Evolutionary conservation across 2,329 filamentous ascomycete species (phyloP).

Genomic region (Macrophomina pseudophaseolina): DNA sequence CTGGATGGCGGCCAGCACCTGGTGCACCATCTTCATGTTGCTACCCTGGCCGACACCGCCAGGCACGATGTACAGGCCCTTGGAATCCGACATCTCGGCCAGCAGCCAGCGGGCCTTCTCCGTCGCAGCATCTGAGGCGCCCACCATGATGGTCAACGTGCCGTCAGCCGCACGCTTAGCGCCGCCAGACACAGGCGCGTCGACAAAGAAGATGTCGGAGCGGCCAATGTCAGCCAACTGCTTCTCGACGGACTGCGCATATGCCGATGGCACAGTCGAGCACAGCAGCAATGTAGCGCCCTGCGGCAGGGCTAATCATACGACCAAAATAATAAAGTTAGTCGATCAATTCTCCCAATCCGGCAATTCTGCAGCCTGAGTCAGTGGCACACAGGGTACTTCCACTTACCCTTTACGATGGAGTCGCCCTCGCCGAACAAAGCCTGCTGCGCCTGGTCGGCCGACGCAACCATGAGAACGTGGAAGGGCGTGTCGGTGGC

Average conservation of each 20-base stretch:
- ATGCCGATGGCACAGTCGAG: conserved; percentile 72
- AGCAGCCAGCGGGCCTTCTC: conserved; percentile 64
- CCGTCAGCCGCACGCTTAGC: conserved; percentile 71
- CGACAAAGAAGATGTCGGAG: conserved; percentile 69
- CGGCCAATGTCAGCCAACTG: conserved; percentile 62
- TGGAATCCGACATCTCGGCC: conserved; percentile 64
- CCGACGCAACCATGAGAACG: conserved; percentile 78
- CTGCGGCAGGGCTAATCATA: conserved; percentile 52
- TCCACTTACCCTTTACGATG: conserved; percentile 51
- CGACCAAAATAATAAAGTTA: not conserved
- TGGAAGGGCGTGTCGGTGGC: conserved; percentile 65
- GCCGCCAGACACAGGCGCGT: conserved; percentile 75
- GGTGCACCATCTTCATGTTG: conserved; percentile 64
- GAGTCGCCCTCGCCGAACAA: conserved; percentile 65
- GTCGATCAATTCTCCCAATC: conserved; percentile 34
- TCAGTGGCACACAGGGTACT: conserved; percentile 18
- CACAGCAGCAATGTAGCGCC: conserved; percentile 69
- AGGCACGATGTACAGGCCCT: conserved; percentile 63
- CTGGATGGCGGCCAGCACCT: conserved; percentile 64
- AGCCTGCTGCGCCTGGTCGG: conserved; percentile 69
- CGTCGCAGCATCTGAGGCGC: conserved; percentile 62
- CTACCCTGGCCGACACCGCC: conserved; percentile 60
- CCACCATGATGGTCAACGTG: conserved; percentile 77
- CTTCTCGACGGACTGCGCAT: conserved; percentile 65
- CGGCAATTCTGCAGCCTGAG: conserved; percentile 9